Percentiles rank a stretch among this genome's conserved stretches.
These are phyloP conservation scores for Tinospora cordifolia DNA, from an alignment of 164 flowering plant species.

Conservation along the genomic window DNA sequence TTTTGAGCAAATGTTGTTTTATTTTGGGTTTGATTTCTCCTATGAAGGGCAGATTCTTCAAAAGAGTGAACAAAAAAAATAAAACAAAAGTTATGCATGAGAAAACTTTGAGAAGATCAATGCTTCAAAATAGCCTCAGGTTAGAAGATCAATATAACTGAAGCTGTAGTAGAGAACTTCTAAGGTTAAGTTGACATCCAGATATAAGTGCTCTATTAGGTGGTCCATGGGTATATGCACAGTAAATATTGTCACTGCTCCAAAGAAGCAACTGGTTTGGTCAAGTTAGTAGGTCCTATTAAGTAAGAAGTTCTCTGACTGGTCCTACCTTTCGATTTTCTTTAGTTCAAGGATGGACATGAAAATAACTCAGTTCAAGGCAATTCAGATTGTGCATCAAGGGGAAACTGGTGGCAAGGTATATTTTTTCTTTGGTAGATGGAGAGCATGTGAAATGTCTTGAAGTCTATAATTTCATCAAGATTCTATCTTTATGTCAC, in stretches of 20 bases:
- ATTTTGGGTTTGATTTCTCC: no score
- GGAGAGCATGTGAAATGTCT: background rate
- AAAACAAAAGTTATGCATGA: no score
- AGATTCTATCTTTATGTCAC: constrained; percentile 13
- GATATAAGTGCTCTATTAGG: background rate
- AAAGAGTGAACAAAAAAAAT: no score
- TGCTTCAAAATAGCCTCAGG: no score
- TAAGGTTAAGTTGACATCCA: background rate
- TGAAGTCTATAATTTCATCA: background rate
- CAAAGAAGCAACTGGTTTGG: background rate
- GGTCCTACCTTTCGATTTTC: constrained; percentile 12
- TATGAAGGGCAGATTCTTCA: no score
- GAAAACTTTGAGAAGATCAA: no score
- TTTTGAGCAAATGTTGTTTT: no score
- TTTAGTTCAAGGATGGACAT: constrained; percentile 47
- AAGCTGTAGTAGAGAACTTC: no score
- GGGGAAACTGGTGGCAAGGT: constrained; percentile 98
- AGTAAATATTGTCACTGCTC: background rate
- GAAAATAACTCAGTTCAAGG: constrained; percentile 42
- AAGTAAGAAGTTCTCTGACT: background rate
- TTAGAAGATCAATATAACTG: no score
- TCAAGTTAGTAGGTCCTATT: background rate
- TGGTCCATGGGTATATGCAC: background rate
- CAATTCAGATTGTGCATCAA: constrained; percentile 34
- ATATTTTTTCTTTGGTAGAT: constrained; percentile 5